Conservation (phyloP, 2,329 filamentous ascomycete genomes). For the Ambrosiella cleistominuta region DNA sequence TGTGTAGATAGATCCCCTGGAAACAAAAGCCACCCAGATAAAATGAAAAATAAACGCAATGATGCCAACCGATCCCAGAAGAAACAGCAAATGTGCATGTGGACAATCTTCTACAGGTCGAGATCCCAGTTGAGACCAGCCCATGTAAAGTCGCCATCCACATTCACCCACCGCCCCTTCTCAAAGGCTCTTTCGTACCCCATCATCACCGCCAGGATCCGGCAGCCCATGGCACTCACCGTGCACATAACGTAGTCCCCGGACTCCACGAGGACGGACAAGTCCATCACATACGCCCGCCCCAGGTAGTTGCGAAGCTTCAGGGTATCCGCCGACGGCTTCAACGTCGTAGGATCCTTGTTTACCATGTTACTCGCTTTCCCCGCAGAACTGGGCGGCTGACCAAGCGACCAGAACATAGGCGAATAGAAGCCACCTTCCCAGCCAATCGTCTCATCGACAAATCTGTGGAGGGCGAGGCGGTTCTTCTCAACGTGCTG, state of each 20-base stretch:
- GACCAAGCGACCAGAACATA: slow-evolving; percentile 65
- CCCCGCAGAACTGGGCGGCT: slow-evolving; percentile 23
- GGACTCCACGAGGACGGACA: slow-evolving; percentile 51
- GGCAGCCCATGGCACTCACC: slow-evolving; percentile 54
- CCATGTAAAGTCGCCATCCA: slow-evolving; percentile 57
- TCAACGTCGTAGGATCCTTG: slow-evolving; percentile 19
- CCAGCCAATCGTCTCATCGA: slow-evolving; percentile 67
- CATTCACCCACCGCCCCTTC: slow-evolving; percentile 51
- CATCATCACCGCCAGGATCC: slow-evolving; percentile 69
- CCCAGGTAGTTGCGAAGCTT: slow-evolving; percentile 56
- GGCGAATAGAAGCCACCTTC: slow-evolving; percentile 71
- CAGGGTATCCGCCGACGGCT: slow-evolving; percentile 37
- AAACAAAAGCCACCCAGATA: too few relatives aligned
- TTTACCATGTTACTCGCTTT: slow-evolving; percentile 22
- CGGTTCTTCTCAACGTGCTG: slow-evolving; percentile 26
- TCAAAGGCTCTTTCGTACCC: slow-evolving; percentile 56
- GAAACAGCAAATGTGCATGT: not conserved
- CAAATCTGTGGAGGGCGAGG: slow-evolving; percentile 42
- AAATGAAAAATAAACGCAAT: not conserved
- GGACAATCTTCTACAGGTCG: not conserved
- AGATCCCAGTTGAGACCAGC: slow-evolving; percentile 24
- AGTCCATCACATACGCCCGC: slow-evolving; percentile 65
- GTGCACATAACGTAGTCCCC: slow-evolving; percentile 60
- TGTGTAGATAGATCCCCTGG: too few relatives aligned
- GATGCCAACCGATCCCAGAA: not conserved